phyloP scores from a whole-genome alignment of 2,329 filamentous ascomycete genomes.

The Ophiognomonia clavigignenti-juglandacearum region DNA sequence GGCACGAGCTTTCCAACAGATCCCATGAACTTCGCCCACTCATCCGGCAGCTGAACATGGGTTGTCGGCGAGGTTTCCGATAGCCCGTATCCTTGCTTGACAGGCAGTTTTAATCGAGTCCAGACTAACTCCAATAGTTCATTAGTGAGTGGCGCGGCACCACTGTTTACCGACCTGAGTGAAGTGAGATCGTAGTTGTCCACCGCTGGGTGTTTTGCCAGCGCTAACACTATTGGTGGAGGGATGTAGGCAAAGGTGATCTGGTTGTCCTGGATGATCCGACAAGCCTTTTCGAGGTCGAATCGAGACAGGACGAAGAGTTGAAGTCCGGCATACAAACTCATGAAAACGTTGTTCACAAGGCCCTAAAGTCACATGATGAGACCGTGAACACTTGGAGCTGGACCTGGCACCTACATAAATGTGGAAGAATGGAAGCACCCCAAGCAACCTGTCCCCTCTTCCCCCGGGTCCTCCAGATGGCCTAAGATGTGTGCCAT shows the following conservation, averaged over 20 bases:
- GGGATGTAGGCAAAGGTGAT: constrained; percentile 80
- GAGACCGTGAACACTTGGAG: too few species aligned
- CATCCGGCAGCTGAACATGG: constrained; percentile 66
- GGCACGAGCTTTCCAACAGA: constrained; percentile 73
- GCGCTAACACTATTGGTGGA: constrained; percentile 74
- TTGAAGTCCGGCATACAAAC: constrained; percentile 60
- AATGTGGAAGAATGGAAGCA: constrained; percentile 88
- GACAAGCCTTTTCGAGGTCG: constrained; percentile 74
- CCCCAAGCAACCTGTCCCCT: constrained; percentile 69
- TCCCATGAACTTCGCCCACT: constrained; percentile 73
- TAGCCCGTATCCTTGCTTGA: constrained; percentile 92
- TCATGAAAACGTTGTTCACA: constrained; percentile 65
- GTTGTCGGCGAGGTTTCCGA: constrained; percentile 81
- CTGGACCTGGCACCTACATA: too few species aligned
- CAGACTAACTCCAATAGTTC: constrained; percentile 77
- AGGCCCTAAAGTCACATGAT: too few species aligned
- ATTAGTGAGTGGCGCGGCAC: constrained; percentile 76
- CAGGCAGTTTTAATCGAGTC: constrained; percentile 66
- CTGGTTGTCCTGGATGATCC: constrained; percentile 66
- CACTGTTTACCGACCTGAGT: constrained; percentile 80
- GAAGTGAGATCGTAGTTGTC: constrained; percentile 75
- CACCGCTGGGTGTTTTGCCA: constrained; percentile 75
- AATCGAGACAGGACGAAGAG: constrained; percentile 74
- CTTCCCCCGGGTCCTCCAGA: constrained; percentile 55
- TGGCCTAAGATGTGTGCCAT: constrained; percentile 51